Conservation (phyloP, 1,284 basidiomycete species). For the Sphaerobolus stellatus region DNA sequence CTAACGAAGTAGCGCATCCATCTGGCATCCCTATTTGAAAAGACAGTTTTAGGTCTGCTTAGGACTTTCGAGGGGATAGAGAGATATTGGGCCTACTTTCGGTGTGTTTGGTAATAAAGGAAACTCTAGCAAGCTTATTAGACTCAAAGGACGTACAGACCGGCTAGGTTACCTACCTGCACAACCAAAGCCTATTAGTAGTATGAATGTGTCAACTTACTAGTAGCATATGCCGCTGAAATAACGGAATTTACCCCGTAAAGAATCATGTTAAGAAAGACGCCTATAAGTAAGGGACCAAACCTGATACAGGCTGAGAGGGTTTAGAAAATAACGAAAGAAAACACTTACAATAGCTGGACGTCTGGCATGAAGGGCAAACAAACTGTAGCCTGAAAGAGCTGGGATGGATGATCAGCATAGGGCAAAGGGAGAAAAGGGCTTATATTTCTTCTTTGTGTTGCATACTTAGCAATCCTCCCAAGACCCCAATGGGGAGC, state of each 20-base stretch:
- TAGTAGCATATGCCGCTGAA: background rate
- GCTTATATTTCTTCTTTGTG: too few species aligned
- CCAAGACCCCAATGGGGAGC: too few species aligned
- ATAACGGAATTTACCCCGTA: constrained; percentile 39
- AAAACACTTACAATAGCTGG: too few species aligned
- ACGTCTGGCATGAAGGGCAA: too few species aligned
- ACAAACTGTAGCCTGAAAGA: too few species aligned
- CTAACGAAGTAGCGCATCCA: constrained; percentile 44
- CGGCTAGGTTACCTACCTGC: background rate
- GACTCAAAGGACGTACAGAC: background rate
- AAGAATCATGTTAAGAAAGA: constrained; percentile 46
- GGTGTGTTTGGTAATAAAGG: constrained; percentile 16
- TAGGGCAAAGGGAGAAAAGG: too few species aligned
- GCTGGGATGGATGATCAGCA: too few species aligned
- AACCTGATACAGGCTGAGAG: background rate
- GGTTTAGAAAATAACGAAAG: too few species aligned
- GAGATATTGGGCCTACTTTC: constrained; percentile 7
- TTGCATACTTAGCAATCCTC: too few species aligned
- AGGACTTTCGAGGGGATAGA: background rate
- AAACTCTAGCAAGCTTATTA: constrained; percentile 31
- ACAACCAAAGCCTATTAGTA: background rate
- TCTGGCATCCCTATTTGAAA: constrained; percentile 36
- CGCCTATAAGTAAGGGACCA: constrained; percentile 33
- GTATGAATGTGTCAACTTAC: background rate
- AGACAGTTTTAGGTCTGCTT: background rate